Conservation (phyloP, 345 rosid species). For the Bretschneidera sinensis region DNA sequence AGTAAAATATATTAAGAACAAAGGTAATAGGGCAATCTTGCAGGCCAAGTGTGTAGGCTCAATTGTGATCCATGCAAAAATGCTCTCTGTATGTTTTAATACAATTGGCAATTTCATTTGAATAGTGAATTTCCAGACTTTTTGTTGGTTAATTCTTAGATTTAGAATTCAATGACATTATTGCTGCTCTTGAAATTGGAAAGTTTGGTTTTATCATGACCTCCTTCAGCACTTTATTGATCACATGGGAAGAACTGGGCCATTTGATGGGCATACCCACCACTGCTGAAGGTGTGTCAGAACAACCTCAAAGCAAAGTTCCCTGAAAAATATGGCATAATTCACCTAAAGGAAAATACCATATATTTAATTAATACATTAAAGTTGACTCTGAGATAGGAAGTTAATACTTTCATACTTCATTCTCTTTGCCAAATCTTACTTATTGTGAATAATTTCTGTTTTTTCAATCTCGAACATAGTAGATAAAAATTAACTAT, state of each 20-base stretch:
- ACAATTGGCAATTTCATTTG: too few species aligned
- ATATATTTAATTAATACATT: too few species aligned
- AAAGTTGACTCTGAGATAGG: too few species aligned
- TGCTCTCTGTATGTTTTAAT: not conserved
- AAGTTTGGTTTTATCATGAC: not conserved
- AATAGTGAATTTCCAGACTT: not conserved
- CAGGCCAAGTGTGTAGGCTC: not conserved
- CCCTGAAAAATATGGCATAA: too few species aligned
- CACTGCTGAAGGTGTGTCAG: too few species aligned
- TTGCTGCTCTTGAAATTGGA: not conserved
- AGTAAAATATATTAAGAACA: not conserved
- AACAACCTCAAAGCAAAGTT: too few species aligned
- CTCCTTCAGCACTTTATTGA: not conserved
- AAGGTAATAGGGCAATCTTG: too few species aligned
- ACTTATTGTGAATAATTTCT: not conserved
- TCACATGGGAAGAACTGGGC: too few species aligned
- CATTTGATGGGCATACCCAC: too few species aligned
- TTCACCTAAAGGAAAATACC: too few species aligned
- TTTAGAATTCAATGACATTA: not conserved
- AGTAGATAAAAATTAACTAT: not conserved
- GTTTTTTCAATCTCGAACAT: not conserved
- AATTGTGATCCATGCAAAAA: not conserved
- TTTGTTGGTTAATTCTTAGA: not conserved
- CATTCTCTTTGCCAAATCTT: too few species aligned
- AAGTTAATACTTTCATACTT: too few species aligned